phyloP scores from a whole-genome alignment of 2,329 filamentous ascomycete species.

The Colletotrichum endophyticum region DNA sequence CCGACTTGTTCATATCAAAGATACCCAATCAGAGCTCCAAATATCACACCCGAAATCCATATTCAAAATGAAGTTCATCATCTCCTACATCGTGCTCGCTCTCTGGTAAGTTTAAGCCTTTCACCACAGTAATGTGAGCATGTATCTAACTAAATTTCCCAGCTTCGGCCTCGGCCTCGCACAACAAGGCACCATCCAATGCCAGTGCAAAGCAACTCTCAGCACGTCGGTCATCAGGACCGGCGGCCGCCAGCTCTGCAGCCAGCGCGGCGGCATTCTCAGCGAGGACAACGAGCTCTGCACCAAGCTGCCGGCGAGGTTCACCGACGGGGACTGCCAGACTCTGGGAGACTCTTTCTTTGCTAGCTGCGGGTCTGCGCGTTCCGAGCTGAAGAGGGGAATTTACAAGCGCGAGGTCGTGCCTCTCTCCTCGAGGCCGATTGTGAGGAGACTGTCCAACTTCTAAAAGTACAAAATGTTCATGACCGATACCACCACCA shows the following conservation, averaged over 20 bases:
- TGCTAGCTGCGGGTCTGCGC: slow-evolving; percentile 9
- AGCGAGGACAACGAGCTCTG: slow-evolving; percentile 10
- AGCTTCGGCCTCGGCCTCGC: slow-evolving; percentile 8
- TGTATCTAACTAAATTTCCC: background rate
- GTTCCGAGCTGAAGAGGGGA: slow-evolving; percentile 10
- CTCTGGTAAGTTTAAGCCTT: background rate
- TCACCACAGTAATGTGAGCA: background rate
- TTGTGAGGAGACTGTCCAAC: background rate
- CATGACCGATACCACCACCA: background rate
- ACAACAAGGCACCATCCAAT: slow-evolving; percentile 13
- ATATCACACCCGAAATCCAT: background rate
- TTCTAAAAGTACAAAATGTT: background rate
- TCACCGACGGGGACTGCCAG: slow-evolving; percentile 11
- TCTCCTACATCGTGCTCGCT: slow-evolving; percentile 2
- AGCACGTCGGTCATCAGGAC: background rate
- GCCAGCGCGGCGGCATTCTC: slow-evolving; percentile 1
- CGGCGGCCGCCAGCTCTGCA: slow-evolving; percentile 2
- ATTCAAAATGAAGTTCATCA: background rate
- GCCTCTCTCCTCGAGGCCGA: background rate
- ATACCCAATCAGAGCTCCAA: background rate
- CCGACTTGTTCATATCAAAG: background rate
- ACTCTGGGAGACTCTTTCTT: slow-evolving; percentile 10
- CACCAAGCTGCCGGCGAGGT: background rate
- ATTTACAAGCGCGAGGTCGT: slow-evolving; percentile 15
- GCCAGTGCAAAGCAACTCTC: slow-evolving; percentile 1